These are phyloP conservation scores for Paraleonurus japonicus DNA, from an alignment of 257 asterid genomes.

Conservation along the genomic window DNA sequence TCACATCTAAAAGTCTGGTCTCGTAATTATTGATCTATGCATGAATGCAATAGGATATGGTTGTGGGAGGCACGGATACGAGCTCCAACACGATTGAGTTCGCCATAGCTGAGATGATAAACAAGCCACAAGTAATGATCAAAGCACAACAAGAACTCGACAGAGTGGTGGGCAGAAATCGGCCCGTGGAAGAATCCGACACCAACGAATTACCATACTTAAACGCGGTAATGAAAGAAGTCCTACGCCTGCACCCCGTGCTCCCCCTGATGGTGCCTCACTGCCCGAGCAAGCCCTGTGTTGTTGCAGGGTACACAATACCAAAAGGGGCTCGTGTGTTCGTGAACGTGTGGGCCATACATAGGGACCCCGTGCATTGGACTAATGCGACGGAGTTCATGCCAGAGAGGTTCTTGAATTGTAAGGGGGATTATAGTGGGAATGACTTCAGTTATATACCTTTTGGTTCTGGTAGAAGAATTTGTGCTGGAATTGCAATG, in stretches of 20 bases:
- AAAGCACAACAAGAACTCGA: conserved; percentile 55
- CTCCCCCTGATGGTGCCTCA: conserved; percentile 74
- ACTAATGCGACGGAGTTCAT: conserved; percentile 41
- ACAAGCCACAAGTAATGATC: conserved; percentile 44
- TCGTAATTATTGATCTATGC: background rate
- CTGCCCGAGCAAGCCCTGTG: conserved; percentile 51
- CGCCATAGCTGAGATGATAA: conserved; percentile 58
- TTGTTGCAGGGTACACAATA: conserved; percentile 44
- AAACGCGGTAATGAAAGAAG: conserved; percentile 55
- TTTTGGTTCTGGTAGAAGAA: conserved; percentile 70
- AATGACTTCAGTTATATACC: conserved; percentile 58
- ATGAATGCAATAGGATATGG: conserved; percentile 49
- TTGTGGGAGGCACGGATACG: conserved; percentile 69
- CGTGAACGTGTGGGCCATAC: conserved; percentile 69
- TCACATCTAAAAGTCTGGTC: too few species aligned
- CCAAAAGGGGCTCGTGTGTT: conserved; percentile 62
- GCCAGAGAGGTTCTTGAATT: conserved; percentile 51
- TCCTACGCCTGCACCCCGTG: conserved; percentile 53
- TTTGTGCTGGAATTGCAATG: conserved; percentile 61
- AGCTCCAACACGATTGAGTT: conserved; percentile 56
- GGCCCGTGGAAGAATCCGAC: conserved; percentile 55
- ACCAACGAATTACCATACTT: conserved; percentile 48
- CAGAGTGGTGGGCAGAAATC: conserved; percentile 39
- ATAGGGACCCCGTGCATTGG: conserved; percentile 58
- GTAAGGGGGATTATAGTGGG: conserved; percentile 50